Evolutionary conservation across 1,284 basidiomycete genomes (phyloP), one percentile per base, ranked within the genome.

Genomic region (Cryptococcus depauperatus): DNA sequence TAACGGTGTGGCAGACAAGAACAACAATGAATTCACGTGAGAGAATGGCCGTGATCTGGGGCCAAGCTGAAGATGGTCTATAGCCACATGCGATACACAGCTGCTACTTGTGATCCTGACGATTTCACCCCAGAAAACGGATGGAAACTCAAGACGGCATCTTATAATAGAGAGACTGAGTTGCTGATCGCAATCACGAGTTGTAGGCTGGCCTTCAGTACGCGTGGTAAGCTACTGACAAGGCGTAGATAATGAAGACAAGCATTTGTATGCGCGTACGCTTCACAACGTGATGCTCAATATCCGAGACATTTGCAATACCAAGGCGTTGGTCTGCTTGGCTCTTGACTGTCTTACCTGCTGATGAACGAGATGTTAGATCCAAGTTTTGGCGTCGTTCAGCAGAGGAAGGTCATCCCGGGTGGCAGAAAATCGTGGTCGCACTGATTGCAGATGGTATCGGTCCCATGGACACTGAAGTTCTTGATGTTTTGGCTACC

Each of bases 261-360:
- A 96, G 74, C 84, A 83, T 4, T 78, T 96, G 10, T 92, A 93
- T 60, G 83, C 89, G 18, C 83, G 90, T 52, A 96, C 90, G 1
- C 74, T 96, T 37, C 90, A 96, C 62, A 87, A 88, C 53, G 85
- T 97, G 63, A 96, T 97, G 91, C 72, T 92, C 57, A 98, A 98
- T 71, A 93, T 98, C 55, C 85, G 92, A 57, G 92, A 97, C 62
- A 97, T 97, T 55, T 95, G 90, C 79, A 92, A 89, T 74, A 91
- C 88, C 39, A 93, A 92, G 68, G 82, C 68, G 61, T 58, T 25
- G 43, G 59, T 33, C 44, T 19, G 16, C 19, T 46, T 16, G 13
- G 11, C 9, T 19, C 35, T 30, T 6, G 21, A 22, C 16, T 29
- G 29, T 21, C 18, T 19, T 38, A n/a, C 23, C 28, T 3, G 19